phyloP scores from a whole-genome alignment of 495 filamentous ascomycete genomes.

The Pseudomonodictys pantanalensis region DNA sequence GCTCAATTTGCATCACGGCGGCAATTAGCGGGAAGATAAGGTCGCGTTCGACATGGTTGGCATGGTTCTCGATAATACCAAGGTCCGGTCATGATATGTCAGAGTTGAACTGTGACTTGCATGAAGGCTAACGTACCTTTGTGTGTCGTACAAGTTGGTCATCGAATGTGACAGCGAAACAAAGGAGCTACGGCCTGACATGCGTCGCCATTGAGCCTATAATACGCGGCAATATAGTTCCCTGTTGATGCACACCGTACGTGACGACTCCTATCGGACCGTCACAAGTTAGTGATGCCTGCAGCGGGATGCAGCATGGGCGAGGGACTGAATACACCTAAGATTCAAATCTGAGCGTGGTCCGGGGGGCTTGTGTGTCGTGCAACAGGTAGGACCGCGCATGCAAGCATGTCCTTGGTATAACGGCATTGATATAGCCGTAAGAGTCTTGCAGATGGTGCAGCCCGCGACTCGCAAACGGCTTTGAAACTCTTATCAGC shows the following conservation, averaged over 20 bases:
- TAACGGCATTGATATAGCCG: not conserved
- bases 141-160: not conserved
- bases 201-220: constrained; percentile 20
- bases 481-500: not conserved
- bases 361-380: not conserved
- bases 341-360: constrained; percentile 13
- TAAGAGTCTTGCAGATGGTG: not conserved
- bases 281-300: not conserved
- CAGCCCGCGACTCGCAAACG: not conserved
- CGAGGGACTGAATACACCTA: constrained; percentile 10
- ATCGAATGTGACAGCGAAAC: not conserved
- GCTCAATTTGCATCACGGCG: too few relatives aligned
- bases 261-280: not conserved
- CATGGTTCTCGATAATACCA: not conserved
- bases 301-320: constrained; percentile 7
- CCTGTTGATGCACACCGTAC: constrained; percentile 11
- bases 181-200: not conserved
- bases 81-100: not conserved
- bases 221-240: constrained; percentile 24
- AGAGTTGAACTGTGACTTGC: not conserved
- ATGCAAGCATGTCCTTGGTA: not conserved
- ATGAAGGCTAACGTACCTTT: not conserved
- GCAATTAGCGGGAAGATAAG: not conserved
- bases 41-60: not conserved
- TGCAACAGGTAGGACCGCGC: not conserved